These are phyloP conservation scores for Galerina sulciceps DNA, from an alignment of 768 basidiomycete species.

Conservation along the genomic window DNA sequence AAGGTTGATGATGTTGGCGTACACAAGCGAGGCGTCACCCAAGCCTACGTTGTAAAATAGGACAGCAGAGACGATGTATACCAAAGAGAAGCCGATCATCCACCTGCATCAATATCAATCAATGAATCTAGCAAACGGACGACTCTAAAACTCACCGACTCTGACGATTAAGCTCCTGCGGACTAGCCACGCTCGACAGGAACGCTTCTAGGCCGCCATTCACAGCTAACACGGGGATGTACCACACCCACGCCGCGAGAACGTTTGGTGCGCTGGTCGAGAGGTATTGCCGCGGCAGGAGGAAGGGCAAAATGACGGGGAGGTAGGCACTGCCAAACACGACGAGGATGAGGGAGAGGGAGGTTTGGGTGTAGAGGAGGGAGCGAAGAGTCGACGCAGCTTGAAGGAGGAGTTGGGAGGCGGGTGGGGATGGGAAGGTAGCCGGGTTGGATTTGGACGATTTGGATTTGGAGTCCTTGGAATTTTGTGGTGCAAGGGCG, in stretches of 20 bases:
- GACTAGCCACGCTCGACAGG: slow-evolving; percentile 75
- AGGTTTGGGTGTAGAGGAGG: slow-evolving; percentile 67
- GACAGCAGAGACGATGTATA: slow-evolving; percentile 64
- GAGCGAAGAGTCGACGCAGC: slow-evolving; percentile 59
- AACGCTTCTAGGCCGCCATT: slow-evolving; percentile 96
- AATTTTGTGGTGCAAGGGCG: background rate
- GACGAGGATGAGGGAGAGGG: slow-evolving; percentile 69
- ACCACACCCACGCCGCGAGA: slow-evolving; percentile 81
- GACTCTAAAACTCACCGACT: slow-evolving; percentile 47
- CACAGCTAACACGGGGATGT: slow-evolving; percentile 86
- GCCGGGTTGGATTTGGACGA: slow-evolving; percentile 9
- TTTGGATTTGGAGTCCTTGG: background rate
- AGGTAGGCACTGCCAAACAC: slow-evolving; percentile 81
- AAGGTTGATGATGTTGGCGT: slow-evolving; percentile 76
- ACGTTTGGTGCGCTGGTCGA: slow-evolving; percentile 81
- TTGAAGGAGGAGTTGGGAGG: slow-evolving; percentile 28
- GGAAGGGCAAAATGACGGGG: slow-evolving; percentile 63
- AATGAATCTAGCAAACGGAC: background rate
- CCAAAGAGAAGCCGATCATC: slow-evolving; percentile 78
- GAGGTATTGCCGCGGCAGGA: slow-evolving; percentile 74
- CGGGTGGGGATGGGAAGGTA: background rate
- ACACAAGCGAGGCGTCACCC: slow-evolving; percentile 75
- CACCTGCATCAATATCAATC: slow-evolving; percentile 42
- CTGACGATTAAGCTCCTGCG: slow-evolving; percentile 69
- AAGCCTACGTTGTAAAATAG: slow-evolving; percentile 47